Evolutionary conservation across 139 green algal species (phyloP), one percentile per base, ranked within the genome.

Genomic region (Cymbomonas tetramitiformis): DNA sequence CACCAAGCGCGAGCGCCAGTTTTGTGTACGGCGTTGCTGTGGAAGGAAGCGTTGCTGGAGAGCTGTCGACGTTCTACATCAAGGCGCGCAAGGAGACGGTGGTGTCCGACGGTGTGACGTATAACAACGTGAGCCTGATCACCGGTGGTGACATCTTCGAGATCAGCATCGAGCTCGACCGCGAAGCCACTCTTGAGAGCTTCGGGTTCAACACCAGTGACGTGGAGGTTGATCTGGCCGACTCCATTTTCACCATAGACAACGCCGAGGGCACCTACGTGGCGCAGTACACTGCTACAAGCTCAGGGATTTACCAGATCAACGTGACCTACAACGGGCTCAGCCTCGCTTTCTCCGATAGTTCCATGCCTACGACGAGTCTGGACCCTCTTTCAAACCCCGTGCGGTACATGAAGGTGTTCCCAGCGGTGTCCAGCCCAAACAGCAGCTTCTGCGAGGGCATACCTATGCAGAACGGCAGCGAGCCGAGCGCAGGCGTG

Each of bases 241-340:
- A 43, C 15, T 12, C 36, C 36, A 43, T 21, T 15, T 43, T 43
- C 36, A 43, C 36, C 12, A 43, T 43, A 23, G 54, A 62, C 54
- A 51, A 57, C 38, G 36, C 38, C 18, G 54, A 64, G 25, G 56
- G 56, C 7, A 46, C 7, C 6, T 64, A 56, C 41, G 40, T 29
- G 19, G 43, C 55, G 12, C 6, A 6, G 41, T 64, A 64, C 40
- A 4, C 12, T n/a, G n/a, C 38, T 15, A 46, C 31, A 41, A 3
- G 18, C 12, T 40, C 56, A 5, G 56, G 56, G 18, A 23, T 46
- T 6, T 64, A 64, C 56, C 8, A 56, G 3, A 15, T 64, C 24
- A 44, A 59, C 41, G 40, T 59, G 18, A 64, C 15, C 7, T 38
- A 47, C 21, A 6, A 28, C 8, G 51, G 51, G 3, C 18, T 19